Evolutionary conservation across 2,329 filamentous ascomycete genomes (phyloP).

Genomic region (Zarea fungicola): DNA sequence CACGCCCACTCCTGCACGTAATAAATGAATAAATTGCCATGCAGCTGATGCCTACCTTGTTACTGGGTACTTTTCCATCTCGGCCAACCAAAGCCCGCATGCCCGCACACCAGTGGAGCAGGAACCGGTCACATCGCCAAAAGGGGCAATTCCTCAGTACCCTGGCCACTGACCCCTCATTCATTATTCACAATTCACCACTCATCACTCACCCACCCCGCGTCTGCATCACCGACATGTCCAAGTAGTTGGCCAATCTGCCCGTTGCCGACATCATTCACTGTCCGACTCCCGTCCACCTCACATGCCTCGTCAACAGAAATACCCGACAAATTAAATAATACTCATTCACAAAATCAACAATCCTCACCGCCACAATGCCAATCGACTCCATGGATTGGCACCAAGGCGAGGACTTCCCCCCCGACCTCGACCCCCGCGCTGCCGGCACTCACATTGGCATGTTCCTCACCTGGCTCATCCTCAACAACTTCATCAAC

Average conservation of each 20-base stretch:
- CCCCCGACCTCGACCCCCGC: background rate
- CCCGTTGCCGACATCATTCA: too few relatives aligned
- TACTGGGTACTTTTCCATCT: too few relatives aligned
- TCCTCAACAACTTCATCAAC: background rate
- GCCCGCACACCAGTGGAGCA: background rate
- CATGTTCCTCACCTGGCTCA: background rate
- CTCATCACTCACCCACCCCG: background rate
- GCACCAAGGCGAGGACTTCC: background rate
- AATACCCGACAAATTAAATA: too few relatives aligned
- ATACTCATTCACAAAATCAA: background rate
- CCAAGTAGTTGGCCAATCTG: background rate
- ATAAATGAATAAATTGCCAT: too few relatives aligned
- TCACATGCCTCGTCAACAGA: too few relatives aligned
- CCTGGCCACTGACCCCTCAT: background rate
- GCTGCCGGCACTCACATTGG: slow-evolving; percentile 3
- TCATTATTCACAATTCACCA: background rate
- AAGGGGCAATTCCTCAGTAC: background rate
- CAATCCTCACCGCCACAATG: background rate
- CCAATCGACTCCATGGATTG: background rate
- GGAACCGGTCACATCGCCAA: background rate
- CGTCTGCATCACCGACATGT: background rate
- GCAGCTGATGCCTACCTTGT: too few relatives aligned
- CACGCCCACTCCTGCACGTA: too few relatives aligned
- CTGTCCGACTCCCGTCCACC: background rate
- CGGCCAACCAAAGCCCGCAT: too few relatives aligned